Conservation (phyloP, 2,329 filamentous ascomycete genomes). For the Scleromitrula shiraiana region DNA sequence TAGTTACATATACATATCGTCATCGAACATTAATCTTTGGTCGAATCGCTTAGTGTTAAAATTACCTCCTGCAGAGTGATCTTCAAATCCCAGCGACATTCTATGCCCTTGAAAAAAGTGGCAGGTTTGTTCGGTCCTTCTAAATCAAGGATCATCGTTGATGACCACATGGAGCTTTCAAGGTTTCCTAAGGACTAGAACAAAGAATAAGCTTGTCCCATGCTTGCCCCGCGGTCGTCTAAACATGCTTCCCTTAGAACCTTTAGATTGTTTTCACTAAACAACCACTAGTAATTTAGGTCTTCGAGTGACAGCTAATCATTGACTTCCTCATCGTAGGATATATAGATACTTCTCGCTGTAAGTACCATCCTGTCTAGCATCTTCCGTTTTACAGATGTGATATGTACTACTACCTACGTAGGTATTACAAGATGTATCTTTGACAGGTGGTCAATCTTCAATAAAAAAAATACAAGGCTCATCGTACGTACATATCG, state of each 20-base stretch:
- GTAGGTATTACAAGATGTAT: background rate
- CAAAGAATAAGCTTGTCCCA: conserved; percentile 7
- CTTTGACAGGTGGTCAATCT: conserved; percentile 2
- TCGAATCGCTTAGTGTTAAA: conserved; percentile 17
- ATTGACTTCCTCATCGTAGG: background rate
- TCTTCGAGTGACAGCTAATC: background rate
- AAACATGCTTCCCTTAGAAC: background rate
- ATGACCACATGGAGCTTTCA: conserved; percentile 16
- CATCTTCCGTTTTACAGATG: background rate
- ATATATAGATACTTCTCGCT: background rate
- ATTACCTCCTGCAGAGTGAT: conserved; percentile 12
- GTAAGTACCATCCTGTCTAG: background rate
- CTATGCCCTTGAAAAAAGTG: conserved; percentile 2
- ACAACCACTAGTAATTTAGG: too few species aligned
- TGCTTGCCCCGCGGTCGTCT: conserved; percentile 10
- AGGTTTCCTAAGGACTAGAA: background rate
- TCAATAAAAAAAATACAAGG: background rate
- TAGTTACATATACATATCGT: conserved; percentile 11
- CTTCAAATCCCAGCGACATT: conserved; percentile 9
- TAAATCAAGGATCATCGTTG: conserved; percentile 19
- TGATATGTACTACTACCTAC: conserved; percentile 2
- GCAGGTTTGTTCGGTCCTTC: conserved; percentile 7
- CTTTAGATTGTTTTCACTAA: too few species aligned
- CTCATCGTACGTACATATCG: too few species aligned
- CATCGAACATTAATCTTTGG: conserved; percentile 11